Evolutionary conservation across 306 rosid species (phyloP), one percentile per base, ranked within the genome.

Genomic region (Fagus crenata): DNA sequence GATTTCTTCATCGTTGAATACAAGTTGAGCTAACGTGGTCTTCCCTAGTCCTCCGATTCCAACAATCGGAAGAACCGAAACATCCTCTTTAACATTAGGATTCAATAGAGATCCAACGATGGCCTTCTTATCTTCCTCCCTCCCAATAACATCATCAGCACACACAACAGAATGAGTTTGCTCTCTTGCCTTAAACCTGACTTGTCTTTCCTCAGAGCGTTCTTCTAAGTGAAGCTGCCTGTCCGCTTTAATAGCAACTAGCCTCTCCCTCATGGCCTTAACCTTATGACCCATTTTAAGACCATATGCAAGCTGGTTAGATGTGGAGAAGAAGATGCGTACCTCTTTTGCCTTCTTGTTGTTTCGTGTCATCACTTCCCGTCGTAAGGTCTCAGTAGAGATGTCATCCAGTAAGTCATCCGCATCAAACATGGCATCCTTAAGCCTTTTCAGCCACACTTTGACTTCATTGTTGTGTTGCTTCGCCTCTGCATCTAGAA

Each of bases 1-100:
- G 4, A 72, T 67, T 49, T 14, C 3, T 6, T 49, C 32, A 36
- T 72, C 73, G 0, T 15, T 28, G 11, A 49, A 72, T 4, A 71
- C 15, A 2, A 72, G 49, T 53, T 42, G 36, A 72, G 73, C 77
- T 22, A 78, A 17, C 2, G 77, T 2, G 1, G 82, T 78, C 69
- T 78, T 78, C 9, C 82, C 77, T n/a, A 72, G 53, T 37, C 82
- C 77, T 37, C 77, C 77, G 15, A 67, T 9, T 0, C 82, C 82
- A 61, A 78, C 7, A 1, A 78, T 63, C 1, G 73, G 58, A 71
- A 78, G 63, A 13, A 78, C 53, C 0, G 49, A 32, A 49, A 75
- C 60, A 51, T 31, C 17, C 3, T 72, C 55, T 0, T 72, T n/a
- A 12, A 7, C 2, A 39, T 4, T 13, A 7, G 67, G 18, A 18